Base-by-base conservation (phyloP, 2,329 filamentous ascomycete genomes). In the Penicillium verrucosum region DNA sequence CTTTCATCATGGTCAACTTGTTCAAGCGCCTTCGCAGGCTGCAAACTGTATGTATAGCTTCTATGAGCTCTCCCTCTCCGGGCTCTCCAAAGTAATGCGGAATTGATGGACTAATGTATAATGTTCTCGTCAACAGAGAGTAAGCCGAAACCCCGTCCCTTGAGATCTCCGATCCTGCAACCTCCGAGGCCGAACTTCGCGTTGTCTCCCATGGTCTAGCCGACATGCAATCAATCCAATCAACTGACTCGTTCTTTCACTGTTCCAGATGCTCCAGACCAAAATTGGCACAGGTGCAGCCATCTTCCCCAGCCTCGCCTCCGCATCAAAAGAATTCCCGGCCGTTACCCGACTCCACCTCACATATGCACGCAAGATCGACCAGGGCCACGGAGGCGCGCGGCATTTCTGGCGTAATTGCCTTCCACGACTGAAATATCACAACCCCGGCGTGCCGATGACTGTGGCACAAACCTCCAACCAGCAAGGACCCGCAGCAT, bases 331-430 rank as follows among this genome's bases (percentile, higher is more conserved):
- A 62, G 68, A 73, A 65, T 67, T 70, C 51, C 70, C 73, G 49
- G 68, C 72, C 58, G 70, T 78, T 45, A 76, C 75, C 46, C 72
- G 75, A 30, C 68, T 78, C 42, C 74, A 76, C 62, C 70, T 79
- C 46, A 75, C 75, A 61, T 79, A 78, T 60, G 75, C 76, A 25
- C 68, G 60, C 51, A 77, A 75, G 59, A 74, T 75, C 60, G 73
- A 78, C 61, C 68, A 70, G 61, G 69, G 71, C 53, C 70, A 73
- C 61, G 67, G 67, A 58, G 74, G 73, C 44, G 70, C 72, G 63
- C 96, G 92, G 69, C 90, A 90, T 78, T 97, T 99, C 82, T 96
- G 91, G 90, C 85, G 84, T 62, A 80, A 87, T 59, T 88, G 86
- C 71, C 86, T 97, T 46, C 90, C 90, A 23, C 85, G 90, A 56